These are phyloP conservation scores for Cryptococcus deneoformans DNA, from an alignment of 1,284 basidiomycete genomes.

Conservation along the genomic window DNA sequence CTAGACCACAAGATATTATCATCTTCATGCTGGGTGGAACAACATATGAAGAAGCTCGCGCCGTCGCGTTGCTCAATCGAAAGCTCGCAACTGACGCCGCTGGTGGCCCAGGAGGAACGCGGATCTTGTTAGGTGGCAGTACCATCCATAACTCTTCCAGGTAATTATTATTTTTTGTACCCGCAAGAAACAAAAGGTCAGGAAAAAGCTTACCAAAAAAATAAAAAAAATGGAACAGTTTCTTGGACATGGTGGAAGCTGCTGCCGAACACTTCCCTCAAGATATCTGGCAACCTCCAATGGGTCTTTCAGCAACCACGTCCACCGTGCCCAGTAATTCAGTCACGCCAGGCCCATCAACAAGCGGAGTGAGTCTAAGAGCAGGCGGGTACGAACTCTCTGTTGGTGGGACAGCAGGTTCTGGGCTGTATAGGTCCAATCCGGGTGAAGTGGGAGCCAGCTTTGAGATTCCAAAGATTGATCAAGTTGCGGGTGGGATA, in stretches of 20 bases:
- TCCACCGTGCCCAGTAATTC: slow-evolving; percentile 59
- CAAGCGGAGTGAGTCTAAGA: slow-evolving; percentile 65
- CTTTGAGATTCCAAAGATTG: slow-evolving; percentile 63
- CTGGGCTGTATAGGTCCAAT: slow-evolving; percentile 72
- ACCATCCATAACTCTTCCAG: slow-evolving; percentile 88
- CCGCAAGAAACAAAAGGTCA: neutral
- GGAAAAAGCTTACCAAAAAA: neutral
- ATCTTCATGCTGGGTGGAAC: slow-evolving; percentile 92
- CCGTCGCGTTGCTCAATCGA: slow-evolving; percentile 80
- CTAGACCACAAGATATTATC: slow-evolving; percentile 90
- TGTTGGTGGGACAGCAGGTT: slow-evolving; percentile 75
- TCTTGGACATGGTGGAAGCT: slow-evolving; percentile 48
- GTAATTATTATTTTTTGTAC: slow-evolving; percentile 50
- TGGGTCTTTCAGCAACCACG: neutral
- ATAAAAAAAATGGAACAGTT: slow-evolving; percentile 23
- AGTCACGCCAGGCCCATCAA: slow-evolving; percentile 51
- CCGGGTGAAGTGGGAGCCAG: slow-evolving; percentile 64
- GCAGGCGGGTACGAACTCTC: slow-evolving; percentile 87
- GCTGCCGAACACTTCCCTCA: slow-evolving; percentile 46
- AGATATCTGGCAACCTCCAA: slow-evolving; percentile 39
- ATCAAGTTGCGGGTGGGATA: slow-evolving; percentile 59
- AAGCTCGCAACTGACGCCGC: slow-evolving; percentile 55
- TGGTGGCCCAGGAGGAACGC: slow-evolving; percentile 53
- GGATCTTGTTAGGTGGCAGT: slow-evolving; percentile 84
- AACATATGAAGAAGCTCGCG: slow-evolving; percentile 88